phyloP scores from a whole-genome alignment of 371 early-diverging fungal species.

The Basidiobolus meristosporus region DNA sequence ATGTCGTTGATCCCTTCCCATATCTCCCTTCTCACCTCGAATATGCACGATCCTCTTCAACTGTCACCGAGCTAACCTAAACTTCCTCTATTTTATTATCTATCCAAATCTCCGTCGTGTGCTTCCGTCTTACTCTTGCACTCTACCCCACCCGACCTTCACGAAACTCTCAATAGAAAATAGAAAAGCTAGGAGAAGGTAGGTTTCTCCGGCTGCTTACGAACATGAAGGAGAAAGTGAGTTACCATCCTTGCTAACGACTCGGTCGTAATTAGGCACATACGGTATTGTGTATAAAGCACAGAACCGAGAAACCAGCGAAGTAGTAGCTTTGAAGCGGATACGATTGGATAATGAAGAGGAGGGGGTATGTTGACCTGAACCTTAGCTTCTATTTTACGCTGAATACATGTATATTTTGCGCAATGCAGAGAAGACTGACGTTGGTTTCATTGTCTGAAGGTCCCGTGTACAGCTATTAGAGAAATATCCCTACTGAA shows the following conservation, averaged over 20 bases:
- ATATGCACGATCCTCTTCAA: no score
- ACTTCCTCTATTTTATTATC: no score
- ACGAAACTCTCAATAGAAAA: conserved; percentile 34
- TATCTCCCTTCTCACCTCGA: no score
- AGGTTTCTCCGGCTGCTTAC: conserved; percentile 1
- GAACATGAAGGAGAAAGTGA: no score
- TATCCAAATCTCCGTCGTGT: no score
- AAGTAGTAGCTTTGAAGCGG: conserved; percentile 95
- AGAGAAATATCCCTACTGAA: conserved; percentile 97
- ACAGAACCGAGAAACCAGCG: conserved; percentile 75
- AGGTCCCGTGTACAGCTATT: conserved; percentile 92
- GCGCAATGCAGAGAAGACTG: no score
- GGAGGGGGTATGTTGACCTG: conserved; percentile 51
- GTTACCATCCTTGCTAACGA: no score
- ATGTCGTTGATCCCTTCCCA: no score
- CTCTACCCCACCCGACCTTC: no score
- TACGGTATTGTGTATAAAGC: conserved; percentile 97
- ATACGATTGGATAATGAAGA: conserved; percentile 92
- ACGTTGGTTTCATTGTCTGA: neutral
- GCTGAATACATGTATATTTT: no score
- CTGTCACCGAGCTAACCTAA: no score
- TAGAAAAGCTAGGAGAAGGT: conserved; percentile 84
- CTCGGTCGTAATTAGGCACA: conserved; percentile 59
- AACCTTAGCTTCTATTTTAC: neutral
- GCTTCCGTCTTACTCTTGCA: no score